Base-by-base conservation (phyloP, 768 basidiomycete species). In the Stropharia rugosoannulata region DNA sequence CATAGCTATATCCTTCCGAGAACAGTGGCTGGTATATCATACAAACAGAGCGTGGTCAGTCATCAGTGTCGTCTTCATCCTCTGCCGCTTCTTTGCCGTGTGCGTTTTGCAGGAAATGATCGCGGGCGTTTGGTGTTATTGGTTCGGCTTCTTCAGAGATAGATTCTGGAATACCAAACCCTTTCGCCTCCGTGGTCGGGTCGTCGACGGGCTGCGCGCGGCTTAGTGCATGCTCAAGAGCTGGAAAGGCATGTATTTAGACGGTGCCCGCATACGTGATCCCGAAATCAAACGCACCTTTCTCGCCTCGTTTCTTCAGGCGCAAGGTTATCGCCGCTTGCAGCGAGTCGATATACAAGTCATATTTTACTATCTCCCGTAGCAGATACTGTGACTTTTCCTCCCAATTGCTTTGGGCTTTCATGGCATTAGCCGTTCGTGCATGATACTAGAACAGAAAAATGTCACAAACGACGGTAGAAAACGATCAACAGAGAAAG, bases 311-410 rank as follows among this genome's bases (percentile, higher is more conserved):
- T 69, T 88, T 93, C 73, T 92, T 93, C 61, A 96, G 74, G 35
- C 95, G 85, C 41, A 96, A 78, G 8, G 78, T 75, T 87, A 95
- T 95, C 37, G 90, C 95, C 4, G 77, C 73, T 67, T 88, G 84
- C 29, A 99, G 79, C 5, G 94, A 91, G 60, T 96, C 94, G 53
- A 96, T 88, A 69, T 99, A 99, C 13, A 90, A 90, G 51, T 93
- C 87, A 70, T 98, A 98, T 70, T 98, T 98, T 67, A 94, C 91
- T 40, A 93, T 91, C 74, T 99, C 96, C 8, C 89, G 84, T 51
- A 95, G 79, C 45, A 98, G 75, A 68, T 92, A 92, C 65, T 92
- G 87, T 2, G 91, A 93, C 68, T 90, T 95, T 68, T 85, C 89
- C 73, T 92, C 90, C 93, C 95, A 98, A 67, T 99, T 99, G 57